Conservation (phyloP, 2,329 filamentous ascomycete genomes). For the Alternaria consortialis region DNA sequence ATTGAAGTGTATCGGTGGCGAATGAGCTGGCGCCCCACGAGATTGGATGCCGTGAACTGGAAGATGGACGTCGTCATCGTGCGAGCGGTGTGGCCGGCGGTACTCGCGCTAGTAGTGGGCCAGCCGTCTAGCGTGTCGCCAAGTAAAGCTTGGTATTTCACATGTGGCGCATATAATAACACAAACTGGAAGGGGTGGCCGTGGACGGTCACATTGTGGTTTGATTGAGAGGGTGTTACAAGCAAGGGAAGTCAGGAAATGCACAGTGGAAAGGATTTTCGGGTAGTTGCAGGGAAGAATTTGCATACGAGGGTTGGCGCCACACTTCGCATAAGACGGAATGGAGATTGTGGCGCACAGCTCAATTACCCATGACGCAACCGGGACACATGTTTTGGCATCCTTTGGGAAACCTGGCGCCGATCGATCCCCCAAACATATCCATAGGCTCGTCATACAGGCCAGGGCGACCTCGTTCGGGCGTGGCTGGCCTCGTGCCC, state of each 20-base stretch:
- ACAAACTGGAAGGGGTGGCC: neutral
- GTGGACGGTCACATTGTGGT: neutral
- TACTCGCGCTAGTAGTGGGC: constrained; percentile 2
- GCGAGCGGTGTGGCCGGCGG: constrained; percentile 15
- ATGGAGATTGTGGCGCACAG: constrained; percentile 22
- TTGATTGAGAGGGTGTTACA: neutral
- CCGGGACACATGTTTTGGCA: constrained; percentile 14
- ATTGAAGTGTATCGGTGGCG: neutral
- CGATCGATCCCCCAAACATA: constrained; percentile 15
- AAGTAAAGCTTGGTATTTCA: constrained; percentile 15
- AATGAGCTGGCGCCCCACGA: constrained; percentile 11
- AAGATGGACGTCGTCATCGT: constrained; percentile 20
- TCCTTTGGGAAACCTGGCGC: constrained; percentile 17
- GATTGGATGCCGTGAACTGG: neutral
- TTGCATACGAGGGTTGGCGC: neutral
- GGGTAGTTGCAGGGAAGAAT: neutral
- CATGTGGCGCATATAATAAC: constrained; percentile 9
- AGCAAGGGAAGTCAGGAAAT: neutral
- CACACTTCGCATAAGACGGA: constrained; percentile 9
- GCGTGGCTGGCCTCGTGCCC: constrained; percentile 4
- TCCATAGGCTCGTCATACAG: constrained; percentile 16
- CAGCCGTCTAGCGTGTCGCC: constrained; percentile 6
- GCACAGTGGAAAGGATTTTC: neutral
- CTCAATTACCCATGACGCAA: constrained; percentile 23
- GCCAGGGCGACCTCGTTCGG: constrained; percentile 5